phyloP scores from a whole-genome alignment of 2,329 filamentous ascomycete genomes.

The Capronia americana region DNA sequence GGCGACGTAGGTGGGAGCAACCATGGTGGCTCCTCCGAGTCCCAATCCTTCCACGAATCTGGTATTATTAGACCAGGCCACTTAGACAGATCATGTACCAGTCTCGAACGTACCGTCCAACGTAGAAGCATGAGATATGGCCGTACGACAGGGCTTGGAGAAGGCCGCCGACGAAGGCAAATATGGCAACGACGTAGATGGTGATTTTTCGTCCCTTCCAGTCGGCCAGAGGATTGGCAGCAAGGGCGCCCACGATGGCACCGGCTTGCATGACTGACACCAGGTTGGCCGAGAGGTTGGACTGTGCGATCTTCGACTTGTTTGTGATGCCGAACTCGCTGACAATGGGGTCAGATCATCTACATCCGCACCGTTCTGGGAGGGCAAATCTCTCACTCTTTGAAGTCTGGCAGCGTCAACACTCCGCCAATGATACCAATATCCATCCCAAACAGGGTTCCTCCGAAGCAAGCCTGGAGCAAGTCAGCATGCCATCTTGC shows the following conservation, averaged over 20 bases:
- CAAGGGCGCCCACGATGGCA: slow-evolving; percentile 68
- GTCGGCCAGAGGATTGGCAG: slow-evolving; percentile 51
- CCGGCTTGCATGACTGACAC: slow-evolving; percentile 74
- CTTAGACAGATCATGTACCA: slow-evolving; percentile 6
- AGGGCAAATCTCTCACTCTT: slow-evolving; percentile 51
- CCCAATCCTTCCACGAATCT: slow-evolving; percentile 61
- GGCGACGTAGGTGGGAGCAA: slow-evolving; percentile 66
- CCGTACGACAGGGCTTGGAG: slow-evolving; percentile 70
- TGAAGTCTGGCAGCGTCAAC: slow-evolving; percentile 65
- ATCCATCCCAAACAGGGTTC: slow-evolving; percentile 70
- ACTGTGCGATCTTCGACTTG: slow-evolving; percentile 50
- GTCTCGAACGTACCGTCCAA: slow-evolving; percentile 64
- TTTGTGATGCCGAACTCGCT: slow-evolving; percentile 61
- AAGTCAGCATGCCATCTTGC: slow-evolving; percentile 4
- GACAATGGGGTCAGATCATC: slow-evolving; percentile 33
- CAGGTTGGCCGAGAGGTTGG: slow-evolving; percentile 69
- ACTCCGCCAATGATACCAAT: slow-evolving; percentile 73
- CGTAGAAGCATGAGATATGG: slow-evolving; percentile 67
- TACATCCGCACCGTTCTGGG: not conserved
- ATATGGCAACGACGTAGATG: slow-evolving; percentile 62
- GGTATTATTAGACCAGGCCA: slow-evolving; percentile 29
- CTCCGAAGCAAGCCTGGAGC: slow-evolving; percentile 67
- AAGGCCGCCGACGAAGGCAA: slow-evolving; percentile 67
- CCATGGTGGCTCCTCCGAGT: slow-evolving; percentile 60
- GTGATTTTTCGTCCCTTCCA: slow-evolving; percentile 61